These are phyloP conservation scores for Chaetomium olivaceum DNA, from an alignment of 2,329 filamentous ascomycete species.

Conservation along the genomic window DNA sequence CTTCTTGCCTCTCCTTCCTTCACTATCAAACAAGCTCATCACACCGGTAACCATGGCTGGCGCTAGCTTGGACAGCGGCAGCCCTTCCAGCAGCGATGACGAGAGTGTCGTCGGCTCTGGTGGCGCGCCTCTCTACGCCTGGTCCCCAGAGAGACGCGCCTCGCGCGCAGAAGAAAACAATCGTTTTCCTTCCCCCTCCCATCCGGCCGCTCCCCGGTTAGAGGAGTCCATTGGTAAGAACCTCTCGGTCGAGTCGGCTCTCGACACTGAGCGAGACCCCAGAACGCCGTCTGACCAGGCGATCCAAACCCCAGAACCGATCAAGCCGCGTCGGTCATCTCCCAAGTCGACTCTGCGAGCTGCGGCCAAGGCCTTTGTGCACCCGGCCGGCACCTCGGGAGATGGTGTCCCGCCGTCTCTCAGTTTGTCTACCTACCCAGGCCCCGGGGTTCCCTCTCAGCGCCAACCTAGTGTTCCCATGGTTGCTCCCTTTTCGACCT, in stretches of 20 bases:
- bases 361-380: not conserved
- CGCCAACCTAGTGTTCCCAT: not conserved
- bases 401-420: not conserved
- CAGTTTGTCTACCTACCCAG: conserved; percentile 9
- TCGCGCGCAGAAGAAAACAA: not conserved
- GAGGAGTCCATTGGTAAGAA: not conserved
- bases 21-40: not conserved
- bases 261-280: not conserved
- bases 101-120: conserved; percentile 6
- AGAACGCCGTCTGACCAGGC: conserved; percentile 3
- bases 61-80: not conserved
- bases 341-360: conserved; percentile 13
- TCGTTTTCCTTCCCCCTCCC: not conserved
- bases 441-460: not conserved
- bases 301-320: not conserved
- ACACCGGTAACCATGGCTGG: not conserved
- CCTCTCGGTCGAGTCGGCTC: not conserved
- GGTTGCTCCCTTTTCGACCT: not conserved
- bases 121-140: conserved; percentile 15
- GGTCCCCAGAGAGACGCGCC: not conserved
- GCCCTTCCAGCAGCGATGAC: conserved; percentile 9
- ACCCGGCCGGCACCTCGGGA: not conserved
- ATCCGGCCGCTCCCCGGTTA: not conserved
- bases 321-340: not conserved
- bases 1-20: not conserved